Percentiles rank a stretch among this genome's conserved stretches.
Evolutionary conservation across 1,139 yeast species (phyloP).

Genomic region (Saccharomycopsis phalli): DNA sequence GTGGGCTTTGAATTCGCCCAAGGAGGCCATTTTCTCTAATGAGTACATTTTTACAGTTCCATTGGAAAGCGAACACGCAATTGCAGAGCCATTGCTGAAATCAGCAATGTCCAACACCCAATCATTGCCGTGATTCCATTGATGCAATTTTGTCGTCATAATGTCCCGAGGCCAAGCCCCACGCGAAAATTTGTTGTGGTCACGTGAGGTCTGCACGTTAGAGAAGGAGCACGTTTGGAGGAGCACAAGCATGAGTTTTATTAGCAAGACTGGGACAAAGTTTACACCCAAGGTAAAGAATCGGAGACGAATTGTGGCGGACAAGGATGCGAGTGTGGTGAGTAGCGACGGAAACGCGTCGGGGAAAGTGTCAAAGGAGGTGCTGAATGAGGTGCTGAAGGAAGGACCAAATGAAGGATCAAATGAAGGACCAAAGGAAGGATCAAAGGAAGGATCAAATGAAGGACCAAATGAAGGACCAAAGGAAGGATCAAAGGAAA

Average conservation of each 20-base stretch:
- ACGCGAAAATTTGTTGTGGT: neutral
- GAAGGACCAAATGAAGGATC: no score
- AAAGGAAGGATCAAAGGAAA: no score
- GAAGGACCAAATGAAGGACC: no score
- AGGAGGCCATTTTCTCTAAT: constrained; percentile 22
- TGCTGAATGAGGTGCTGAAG: no score
- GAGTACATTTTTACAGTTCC: constrained; percentile 38
- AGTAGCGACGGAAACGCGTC: no score
- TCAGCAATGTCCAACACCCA: constrained; percentile 44
- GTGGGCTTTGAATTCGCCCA: constrained; percentile 26
- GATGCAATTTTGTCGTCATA: constrained; percentile 1
- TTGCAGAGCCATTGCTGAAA: constrained; percentile 28
- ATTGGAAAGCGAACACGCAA: constrained; percentile 40
- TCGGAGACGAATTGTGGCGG: constrained; percentile 2
- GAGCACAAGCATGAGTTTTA: constrained; percentile 17
- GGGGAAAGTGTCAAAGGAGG: no score
- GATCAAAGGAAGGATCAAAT: no score
- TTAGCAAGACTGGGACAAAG: constrained; percentile 17
- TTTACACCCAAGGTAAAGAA: constrained; percentile 18
- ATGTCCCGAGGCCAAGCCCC: neutral
- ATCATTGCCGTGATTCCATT: constrained; percentile 28
- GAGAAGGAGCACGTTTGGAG: neutral
- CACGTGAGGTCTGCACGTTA: neutral
- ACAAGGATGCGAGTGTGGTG: no score
- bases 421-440: no score